Base-by-base conservation (phyloP, 306 rosid species). In the Lathyrus aphaca region DNA sequence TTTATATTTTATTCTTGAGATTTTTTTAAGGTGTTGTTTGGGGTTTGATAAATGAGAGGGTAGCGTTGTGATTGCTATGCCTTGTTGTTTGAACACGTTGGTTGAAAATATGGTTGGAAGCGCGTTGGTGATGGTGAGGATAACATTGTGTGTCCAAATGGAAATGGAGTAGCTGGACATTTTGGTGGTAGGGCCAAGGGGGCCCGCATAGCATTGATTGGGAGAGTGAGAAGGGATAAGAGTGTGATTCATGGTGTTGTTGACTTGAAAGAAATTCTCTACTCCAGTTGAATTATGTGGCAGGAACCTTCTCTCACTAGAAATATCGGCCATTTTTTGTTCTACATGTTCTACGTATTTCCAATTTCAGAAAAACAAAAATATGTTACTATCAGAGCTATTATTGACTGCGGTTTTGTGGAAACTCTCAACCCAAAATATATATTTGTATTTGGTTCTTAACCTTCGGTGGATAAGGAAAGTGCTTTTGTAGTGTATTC, bases 221-320 rank as follows among this genome's bases (percentile, higher is more conserved):
- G 14, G 51, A 19, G 75, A 37, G 58, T 8, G 74, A 18, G 57
- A 75, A 59, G 72, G 5, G 82, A 81, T 75, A 81, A 79, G 84
- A 54, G 70, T 65, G 68, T 38, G 84, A 63, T 35, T 65, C 57
- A 44, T 14, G 5, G 14, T 58, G 60, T 58, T 60, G 75, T 72
- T 69, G 81, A 80, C 80, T 50, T 21, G 57, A 50, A 59, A 45
- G 37, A 37, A 19, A 42, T 35, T 63, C 64, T 50, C 5, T 42
- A 38, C 17, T 23, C 15, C 19, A n/a, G 4, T 48, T 71, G 59
- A 71, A 49, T n/a, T 50, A 15, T 17, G 13, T 10, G 35, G 19
- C 64, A 38, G 16, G 68, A 25, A 14, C 19, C 8, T 37, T 2
- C 16, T 44, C 18, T 53, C 59, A 53, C 32, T 30, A 21, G 59